phyloP scores from a whole-genome alignment of 1,284 basidiomycete genomes.

The Pterula multifida region DNA sequence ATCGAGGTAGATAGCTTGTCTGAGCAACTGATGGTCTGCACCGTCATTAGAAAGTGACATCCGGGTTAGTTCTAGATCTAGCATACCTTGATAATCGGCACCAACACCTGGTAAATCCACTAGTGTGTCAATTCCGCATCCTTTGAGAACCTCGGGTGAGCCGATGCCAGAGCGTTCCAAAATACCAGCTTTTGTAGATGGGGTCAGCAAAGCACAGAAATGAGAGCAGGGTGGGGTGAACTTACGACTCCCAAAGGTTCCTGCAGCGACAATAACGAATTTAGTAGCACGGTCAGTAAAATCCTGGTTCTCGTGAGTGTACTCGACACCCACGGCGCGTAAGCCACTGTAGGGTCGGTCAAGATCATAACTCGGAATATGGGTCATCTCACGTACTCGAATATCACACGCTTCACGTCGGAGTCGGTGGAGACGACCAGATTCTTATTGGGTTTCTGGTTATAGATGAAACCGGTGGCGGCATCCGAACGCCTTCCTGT shows the following conservation, averaged over 20 bases:
- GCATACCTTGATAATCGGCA: constrained; percentile 36
- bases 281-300: constrained; percentile 24
- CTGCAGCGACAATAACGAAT: constrained; percentile 37
- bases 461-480: constrained; percentile 47
- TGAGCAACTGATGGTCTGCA: background rate
- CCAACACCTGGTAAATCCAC: constrained; percentile 49
- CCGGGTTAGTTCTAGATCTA: background rate
- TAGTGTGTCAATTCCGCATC: constrained; percentile 25
- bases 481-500: constrained; percentile 47
- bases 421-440: constrained; percentile 25
- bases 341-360: constrained; percentile 14
- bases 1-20: background rate
- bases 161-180: constrained; percentile 35
- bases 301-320: constrained; percentile 22
- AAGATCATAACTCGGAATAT: background rate
- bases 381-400: constrained; percentile 27
- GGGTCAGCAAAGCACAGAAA: background rate
- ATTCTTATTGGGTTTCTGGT: constrained; percentile 29
- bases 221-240: background rate
- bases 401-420: constrained; percentile 32
- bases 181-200: constrained; percentile 8
- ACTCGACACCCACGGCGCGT: constrained; percentile 46
- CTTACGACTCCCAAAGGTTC: constrained; percentile 29
- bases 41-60: background rate
- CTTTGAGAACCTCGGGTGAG: constrained; percentile 23